phyloP scores from a whole-genome alignment of 2,329 filamentous ascomycete genomes.

The Cercospora sojina region DNA sequence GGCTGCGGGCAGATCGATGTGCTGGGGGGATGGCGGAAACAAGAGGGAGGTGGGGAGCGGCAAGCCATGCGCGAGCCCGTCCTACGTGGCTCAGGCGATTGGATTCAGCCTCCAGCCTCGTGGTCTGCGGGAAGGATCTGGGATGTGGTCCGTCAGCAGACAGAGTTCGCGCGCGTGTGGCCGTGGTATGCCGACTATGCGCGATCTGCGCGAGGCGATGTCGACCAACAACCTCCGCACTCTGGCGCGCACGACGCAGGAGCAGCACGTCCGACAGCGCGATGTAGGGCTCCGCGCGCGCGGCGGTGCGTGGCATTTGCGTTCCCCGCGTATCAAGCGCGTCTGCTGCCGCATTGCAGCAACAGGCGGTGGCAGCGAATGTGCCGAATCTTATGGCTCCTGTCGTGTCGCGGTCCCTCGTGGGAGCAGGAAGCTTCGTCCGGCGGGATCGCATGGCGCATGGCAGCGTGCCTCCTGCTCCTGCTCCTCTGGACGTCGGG shows the following conservation, averaged over 20 bases:
- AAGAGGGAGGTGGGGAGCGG: background rate
- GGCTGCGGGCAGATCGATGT: background rate
- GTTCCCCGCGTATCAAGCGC: background rate
- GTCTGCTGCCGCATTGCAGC: background rate
- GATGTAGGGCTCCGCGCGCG: constrained; percentile 4
- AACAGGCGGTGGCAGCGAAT: background rate
- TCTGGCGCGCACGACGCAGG: background rate
- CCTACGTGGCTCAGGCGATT: constrained; percentile 11
- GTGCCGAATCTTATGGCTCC: constrained; percentile 11
- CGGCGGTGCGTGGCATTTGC: constrained; percentile 2
- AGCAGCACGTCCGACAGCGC: background rate
- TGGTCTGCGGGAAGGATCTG: constrained; percentile 18
- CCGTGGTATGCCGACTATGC: constrained; percentile 13
- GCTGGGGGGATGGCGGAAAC: constrained; percentile 10
- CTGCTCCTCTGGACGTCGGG: constrained; percentile 6
- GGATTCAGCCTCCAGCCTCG: constrained; percentile 17
- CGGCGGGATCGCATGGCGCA: constrained; percentile 14
- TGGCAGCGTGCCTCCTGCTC: constrained; percentile 9
- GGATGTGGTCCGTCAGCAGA: constrained; percentile 13
- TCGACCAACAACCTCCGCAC: background rate
- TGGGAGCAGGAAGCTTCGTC: constrained; percentile 18
- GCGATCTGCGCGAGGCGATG: background rate
- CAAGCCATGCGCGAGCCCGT: constrained; percentile 11
- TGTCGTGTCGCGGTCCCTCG: constrained; percentile 8
- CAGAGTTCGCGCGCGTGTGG: constrained; percentile 8